Percentiles rank a stretch among this genome's conserved stretches.
These are phyloP conservation scores for Aspergillus bertholletiae DNA, from an alignment of 495 filamentous ascomycete species.

Conservation along the genomic window DNA sequence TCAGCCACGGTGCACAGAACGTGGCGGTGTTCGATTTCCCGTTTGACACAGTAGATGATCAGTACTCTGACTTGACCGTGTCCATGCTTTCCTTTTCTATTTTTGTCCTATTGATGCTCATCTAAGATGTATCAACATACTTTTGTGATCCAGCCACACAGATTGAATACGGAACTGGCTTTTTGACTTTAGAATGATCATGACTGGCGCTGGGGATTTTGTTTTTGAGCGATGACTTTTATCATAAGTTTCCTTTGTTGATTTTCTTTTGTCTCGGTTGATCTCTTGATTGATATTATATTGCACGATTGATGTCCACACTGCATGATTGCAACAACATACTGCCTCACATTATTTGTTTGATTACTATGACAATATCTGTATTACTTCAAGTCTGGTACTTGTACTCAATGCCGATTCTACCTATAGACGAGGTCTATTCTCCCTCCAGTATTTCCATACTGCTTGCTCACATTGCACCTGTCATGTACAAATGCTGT, in stretches of 20 bases:
- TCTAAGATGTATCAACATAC: slow-evolving; percentile 1
- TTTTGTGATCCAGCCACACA: not conserved
- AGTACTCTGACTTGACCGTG: not conserved
- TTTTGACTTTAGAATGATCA: not conserved
- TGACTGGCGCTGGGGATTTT: not conserved
- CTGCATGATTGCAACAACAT: not conserved
- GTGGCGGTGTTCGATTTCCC: slow-evolving; percentile 16
- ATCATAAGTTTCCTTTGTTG: not conserved
- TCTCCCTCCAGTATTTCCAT: no score
- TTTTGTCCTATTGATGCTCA: not conserved
- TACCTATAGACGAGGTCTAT: no score
- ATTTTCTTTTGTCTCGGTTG: not conserved
- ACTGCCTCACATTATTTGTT: not conserved
- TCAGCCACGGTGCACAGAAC: slow-evolving; percentile 13
- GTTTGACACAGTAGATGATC: not conserved
- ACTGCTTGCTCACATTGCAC: no score
- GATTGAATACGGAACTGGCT: not conserved
- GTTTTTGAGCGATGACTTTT: not conserved
- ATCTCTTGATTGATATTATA: not conserved
- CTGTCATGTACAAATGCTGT: no score
- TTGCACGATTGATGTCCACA: not conserved
- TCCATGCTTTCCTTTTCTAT: not conserved
- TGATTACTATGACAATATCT: not conserved
- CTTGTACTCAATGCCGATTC: not conserved
- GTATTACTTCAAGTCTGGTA: not conserved